Percentiles rank a stretch among this genome's conserved stretches.
These are phyloP conservation scores for Oenanthe sinensis DNA, from an alignment of 129 eudicot species.

Conservation along the genomic window DNA sequence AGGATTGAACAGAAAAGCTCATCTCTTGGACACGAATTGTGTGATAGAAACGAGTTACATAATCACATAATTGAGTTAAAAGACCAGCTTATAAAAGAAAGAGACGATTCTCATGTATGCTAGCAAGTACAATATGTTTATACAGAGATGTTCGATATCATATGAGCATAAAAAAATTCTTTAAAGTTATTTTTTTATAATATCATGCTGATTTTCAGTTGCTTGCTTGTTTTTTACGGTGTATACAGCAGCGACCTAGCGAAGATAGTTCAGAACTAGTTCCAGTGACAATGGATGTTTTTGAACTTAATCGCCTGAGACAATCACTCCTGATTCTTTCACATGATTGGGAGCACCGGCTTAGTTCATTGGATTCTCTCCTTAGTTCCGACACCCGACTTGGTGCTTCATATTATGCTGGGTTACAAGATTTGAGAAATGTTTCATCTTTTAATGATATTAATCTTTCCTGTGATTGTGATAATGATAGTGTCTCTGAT, in stretches of 20 bases:
- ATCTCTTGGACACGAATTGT: slow-evolving; percentile 31
- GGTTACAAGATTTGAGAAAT: slow-evolving; percentile 25
- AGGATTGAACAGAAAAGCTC: slow-evolving; percentile 38
- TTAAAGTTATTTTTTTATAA: neutral
- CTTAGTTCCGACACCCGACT: slow-evolving; percentile 23
- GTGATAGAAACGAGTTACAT: slow-evolving; percentile 42
- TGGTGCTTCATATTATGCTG: slow-evolving; percentile 3
- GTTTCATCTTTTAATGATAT: slow-evolving; percentile 22
- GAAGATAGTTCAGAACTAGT: slow-evolving; percentile 26
- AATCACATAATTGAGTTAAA: slow-evolving; percentile 55
- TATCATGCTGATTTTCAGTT: slow-evolving; percentile 2
- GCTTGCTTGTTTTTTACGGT: slow-evolving; percentile 27
- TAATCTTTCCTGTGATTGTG: slow-evolving; percentile 21
- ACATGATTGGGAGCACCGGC: slow-evolving; percentile 74
- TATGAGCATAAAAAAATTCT: neutral
- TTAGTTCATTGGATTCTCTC: slow-evolving; percentile 51
- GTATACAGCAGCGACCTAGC: slow-evolving; percentile 32
- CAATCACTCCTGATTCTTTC: slow-evolving; percentile 58
- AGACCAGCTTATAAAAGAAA: slow-evolving; percentile 53
- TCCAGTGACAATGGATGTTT: slow-evolving; percentile 43
- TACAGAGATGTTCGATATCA: neutral
- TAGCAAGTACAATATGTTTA: neutral
- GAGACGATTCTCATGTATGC: slow-evolving; percentile 52
- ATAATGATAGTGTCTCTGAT: slow-evolving; percentile 15
- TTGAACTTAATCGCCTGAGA: slow-evolving; percentile 68